Conservation (phyloP, 2,329 filamentous ascomycete genomes). For the Pyrenochaeta sp. region DNA sequence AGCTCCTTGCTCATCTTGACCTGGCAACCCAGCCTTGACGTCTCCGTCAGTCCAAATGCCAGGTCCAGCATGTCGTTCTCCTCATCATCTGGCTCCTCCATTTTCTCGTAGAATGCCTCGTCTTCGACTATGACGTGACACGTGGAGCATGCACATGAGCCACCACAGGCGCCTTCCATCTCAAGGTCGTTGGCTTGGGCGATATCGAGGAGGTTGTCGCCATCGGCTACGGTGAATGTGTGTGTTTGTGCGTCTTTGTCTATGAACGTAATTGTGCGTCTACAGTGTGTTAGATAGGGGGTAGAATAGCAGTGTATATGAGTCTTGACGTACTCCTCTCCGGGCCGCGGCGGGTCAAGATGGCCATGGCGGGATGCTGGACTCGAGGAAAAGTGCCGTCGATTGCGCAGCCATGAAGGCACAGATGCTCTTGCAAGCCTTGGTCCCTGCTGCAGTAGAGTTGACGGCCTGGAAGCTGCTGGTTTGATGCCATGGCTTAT, state of each 20-base stretch:
- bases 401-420: slow-evolving; percentile 4
- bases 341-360: slow-evolving; percentile 81
- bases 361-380: slow-evolving; percentile 74
- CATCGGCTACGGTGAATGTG: slow-evolving; percentile 81
- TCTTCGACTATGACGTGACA: slow-evolving; percentile 88
- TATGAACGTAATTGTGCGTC: slow-evolving; percentile 88
- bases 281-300: slow-evolving; percentile 45
- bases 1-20: slow-evolving; percentile 90
- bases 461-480: background rate
- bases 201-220: slow-evolving; percentile 94
- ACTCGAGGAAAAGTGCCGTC: slow-evolving; percentile 72
- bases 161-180: slow-evolving; percentile 98
- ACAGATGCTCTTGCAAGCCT: slow-evolving; percentile 3
- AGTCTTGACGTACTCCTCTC: slow-evolving; percentile 77
- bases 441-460: background rate
- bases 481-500: background rate
- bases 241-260: slow-evolving; percentile 84
- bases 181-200: slow-evolving; percentile 94
- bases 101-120: slow-evolving; percentile 77
- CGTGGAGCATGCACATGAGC: slow-evolving; percentile 90
- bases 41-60: slow-evolving; percentile 89
- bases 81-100: slow-evolving; percentile 62
- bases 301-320: background rate
- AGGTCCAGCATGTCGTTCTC: slow-evolving; percentile 71
- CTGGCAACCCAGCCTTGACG: slow-evolving; percentile 84